Conservation (phyloP, 192 early-diverging fungal genomes). For the Phycomyces blakesleeanus region DNA sequence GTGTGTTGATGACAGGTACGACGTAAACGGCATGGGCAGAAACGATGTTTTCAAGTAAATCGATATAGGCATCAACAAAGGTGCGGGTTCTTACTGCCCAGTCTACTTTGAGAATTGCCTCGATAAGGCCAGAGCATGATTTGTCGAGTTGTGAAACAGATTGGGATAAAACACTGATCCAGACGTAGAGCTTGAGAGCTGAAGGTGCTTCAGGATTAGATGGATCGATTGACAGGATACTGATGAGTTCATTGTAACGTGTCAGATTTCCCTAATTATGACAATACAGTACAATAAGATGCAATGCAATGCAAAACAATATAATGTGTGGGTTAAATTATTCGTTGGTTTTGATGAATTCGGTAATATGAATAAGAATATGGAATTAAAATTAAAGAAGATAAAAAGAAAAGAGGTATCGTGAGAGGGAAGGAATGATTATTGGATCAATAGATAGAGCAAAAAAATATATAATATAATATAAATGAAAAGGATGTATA, state of each 20-base stretch:
- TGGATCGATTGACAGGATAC: constrained; percentile 19
- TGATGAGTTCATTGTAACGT: constrained; percentile 32
- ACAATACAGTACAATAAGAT: background rate
- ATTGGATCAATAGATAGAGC: too few relatives aligned
- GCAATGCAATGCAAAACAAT: background rate
- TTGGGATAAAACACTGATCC: constrained; percentile 45
- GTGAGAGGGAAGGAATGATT: too few relatives aligned
- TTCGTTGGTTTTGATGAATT: too few relatives aligned
- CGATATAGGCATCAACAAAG: constrained; percentile 55
- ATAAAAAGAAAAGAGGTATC: constrained; percentile 2
- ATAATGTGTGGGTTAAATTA: too few relatives aligned
- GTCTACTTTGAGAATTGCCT: constrained; percentile 56
- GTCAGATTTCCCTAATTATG: constrained; percentile 18
- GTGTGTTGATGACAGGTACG: constrained; percentile 51
- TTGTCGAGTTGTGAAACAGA: constrained; percentile 43
- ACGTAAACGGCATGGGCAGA: constrained; percentile 70
- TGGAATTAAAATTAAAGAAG: background rate
- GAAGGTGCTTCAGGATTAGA: constrained; percentile 15
- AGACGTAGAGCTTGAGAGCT: constrained; percentile 32
- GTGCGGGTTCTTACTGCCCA: constrained; percentile 50
- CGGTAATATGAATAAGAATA: too few relatives aligned
- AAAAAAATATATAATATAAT: too few relatives aligned
- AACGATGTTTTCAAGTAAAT: constrained; percentile 69
- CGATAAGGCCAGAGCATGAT: constrained; percentile 48
- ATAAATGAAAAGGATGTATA: too few relatives aligned